Percentiles rank a stretch among this genome's conserved stretches.
These are phyloP conservation scores for Nemania bipapillata DNA, from an alignment of 2,329 filamentous ascomycete species.

Conservation along the genomic window DNA sequence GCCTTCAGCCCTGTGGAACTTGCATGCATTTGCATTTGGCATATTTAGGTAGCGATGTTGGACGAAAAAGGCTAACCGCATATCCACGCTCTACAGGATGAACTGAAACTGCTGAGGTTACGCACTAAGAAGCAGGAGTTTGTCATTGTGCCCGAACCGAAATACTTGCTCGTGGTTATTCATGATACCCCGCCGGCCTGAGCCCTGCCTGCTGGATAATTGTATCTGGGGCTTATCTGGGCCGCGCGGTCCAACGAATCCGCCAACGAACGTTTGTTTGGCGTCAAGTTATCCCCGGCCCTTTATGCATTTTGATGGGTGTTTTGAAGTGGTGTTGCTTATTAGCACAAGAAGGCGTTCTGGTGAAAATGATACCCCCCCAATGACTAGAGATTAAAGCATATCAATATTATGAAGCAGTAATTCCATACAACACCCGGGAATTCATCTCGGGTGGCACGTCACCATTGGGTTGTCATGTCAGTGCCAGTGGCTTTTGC, in stretches of 20 bases:
- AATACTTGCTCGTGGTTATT: slow-evolving; percentile 81
- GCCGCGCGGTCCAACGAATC: slow-evolving; percentile 18
- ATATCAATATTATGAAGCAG: slow-evolving; percentile 19
- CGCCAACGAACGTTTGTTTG: slow-evolving; percentile 5
- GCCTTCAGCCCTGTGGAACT: slow-evolving; percentile 22
- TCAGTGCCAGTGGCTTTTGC: background rate
- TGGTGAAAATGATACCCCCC: slow-evolving; percentile 47
- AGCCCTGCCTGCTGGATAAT: slow-evolving; percentile 30
- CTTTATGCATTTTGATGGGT: slow-evolving; percentile 2
- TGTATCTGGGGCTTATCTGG: background rate
- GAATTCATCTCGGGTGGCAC: slow-evolving; percentile 4
- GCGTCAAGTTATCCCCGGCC: slow-evolving; percentile 5
- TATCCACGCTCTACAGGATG: slow-evolving; percentile 64
- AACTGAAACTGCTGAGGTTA: slow-evolving; percentile 78
- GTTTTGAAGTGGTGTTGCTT: slow-evolving; percentile 19
- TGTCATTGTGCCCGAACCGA: slow-evolving; percentile 82
- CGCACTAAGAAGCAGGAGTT: slow-evolving; percentile 87
- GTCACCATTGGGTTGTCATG: background rate
- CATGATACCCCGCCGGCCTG: slow-evolving; percentile 81
- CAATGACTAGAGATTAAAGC: slow-evolving; percentile 24
- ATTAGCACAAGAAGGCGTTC: slow-evolving; percentile 42
- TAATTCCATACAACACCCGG: slow-evolving; percentile 4
- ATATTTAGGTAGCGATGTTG: background rate
- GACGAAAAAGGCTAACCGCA: slow-evolving; percentile 18
- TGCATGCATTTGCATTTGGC: background rate